Conservation (phyloP, 345 rosid genomes). For the Pugionium dolabratum region DNA sequence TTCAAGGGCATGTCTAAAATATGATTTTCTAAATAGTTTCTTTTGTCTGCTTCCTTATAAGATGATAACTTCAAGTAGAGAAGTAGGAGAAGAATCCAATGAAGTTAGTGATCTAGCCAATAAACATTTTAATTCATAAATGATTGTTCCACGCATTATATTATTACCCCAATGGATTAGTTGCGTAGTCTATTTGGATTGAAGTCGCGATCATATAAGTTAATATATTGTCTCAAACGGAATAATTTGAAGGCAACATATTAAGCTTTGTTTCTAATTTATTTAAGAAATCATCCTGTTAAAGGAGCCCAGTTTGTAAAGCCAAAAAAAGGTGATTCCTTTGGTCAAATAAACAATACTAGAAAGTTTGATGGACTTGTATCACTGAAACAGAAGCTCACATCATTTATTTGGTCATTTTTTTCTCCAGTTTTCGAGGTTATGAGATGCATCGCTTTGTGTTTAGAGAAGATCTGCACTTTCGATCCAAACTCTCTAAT, state of each 20-base stretch:
- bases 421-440: slow-evolving; percentile 17
- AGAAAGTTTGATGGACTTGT: slow-evolving; percentile 20
- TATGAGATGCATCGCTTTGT: slow-evolving; percentile 30
- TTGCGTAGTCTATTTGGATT: slow-evolving; percentile 22
- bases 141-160: neutral
- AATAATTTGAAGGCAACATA: slow-evolving; percentile 24
- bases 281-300: slow-evolving; percentile 10
- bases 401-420: slow-evolving; percentile 9
- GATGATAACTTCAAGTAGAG: neutral
- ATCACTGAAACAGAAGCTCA: slow-evolving; percentile 31
- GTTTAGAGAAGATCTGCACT: slow-evolving; percentile 19
- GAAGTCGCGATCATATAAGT: slow-evolving; percentile 22
- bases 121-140: neutral
- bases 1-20: slow-evolving; percentile 27
- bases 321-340: slow-evolving; percentile 10
- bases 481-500: slow-evolving; percentile 31
- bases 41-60: slow-evolving; percentile 12
- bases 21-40: neutral
- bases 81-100: slow-evolving; percentile 15
- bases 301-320: slow-evolving; percentile 29
- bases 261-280: slow-evolving; percentile 3
- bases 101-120: neutral
- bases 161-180: slow-evolving; percentile 14
- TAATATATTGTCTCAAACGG: slow-evolving; percentile 16
- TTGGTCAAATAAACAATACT: slow-evolving; percentile 16